Percentiles rank a stretch among this genome's conserved stretches.
Conservation (phyloP, 768 basidiomycete species). For the Suillus fuscotomentosus region DNA sequence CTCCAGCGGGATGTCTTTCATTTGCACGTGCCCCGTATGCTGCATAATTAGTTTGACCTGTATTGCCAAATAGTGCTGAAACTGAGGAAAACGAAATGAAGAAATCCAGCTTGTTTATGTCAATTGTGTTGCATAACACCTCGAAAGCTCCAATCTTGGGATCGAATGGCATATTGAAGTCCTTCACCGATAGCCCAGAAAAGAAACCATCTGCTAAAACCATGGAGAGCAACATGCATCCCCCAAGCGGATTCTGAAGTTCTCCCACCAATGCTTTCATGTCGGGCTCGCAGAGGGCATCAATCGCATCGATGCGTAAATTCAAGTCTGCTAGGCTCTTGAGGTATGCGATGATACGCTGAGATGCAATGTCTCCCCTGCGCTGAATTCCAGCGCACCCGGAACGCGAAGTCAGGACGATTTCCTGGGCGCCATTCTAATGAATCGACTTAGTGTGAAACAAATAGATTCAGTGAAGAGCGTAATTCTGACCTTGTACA, state of each 20-base stretch:
- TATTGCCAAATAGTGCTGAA: slow-evolving; percentile 31
- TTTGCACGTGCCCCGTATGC: too few species aligned
- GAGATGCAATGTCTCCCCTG: neutral
- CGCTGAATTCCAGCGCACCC: slow-evolving; percentile 11
- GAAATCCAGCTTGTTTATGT: slow-evolving; percentile 20
- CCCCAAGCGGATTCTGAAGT: neutral
- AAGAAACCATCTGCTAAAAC: neutral
- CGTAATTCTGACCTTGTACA: too few species aligned
- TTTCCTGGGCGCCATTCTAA: slow-evolving; percentile 13
- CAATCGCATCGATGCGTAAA: neutral
- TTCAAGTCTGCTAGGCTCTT: neutral
- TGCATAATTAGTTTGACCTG: slow-evolving; percentile 24
- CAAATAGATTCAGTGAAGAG: too few species aligned
- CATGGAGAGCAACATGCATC: neutral
- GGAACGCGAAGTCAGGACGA: slow-evolving; percentile 29
- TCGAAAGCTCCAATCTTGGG: too few species aligned
- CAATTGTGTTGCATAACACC: too few species aligned
- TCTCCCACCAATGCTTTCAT: neutral
- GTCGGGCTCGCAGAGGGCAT: neutral
- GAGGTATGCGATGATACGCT: neutral
- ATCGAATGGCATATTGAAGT: slow-evolving; percentile 14
- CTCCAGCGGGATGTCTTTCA: too few species aligned
- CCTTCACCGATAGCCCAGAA: slow-evolving; percentile 9
- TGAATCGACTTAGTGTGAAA: too few species aligned
- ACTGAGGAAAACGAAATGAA: slow-evolving; percentile 26